Evolutionary conservation across 2,329 filamentous ascomycete genomes (phyloP), one percentile per base, ranked within the genome.

Genomic region (Alternaria atra): DNA sequence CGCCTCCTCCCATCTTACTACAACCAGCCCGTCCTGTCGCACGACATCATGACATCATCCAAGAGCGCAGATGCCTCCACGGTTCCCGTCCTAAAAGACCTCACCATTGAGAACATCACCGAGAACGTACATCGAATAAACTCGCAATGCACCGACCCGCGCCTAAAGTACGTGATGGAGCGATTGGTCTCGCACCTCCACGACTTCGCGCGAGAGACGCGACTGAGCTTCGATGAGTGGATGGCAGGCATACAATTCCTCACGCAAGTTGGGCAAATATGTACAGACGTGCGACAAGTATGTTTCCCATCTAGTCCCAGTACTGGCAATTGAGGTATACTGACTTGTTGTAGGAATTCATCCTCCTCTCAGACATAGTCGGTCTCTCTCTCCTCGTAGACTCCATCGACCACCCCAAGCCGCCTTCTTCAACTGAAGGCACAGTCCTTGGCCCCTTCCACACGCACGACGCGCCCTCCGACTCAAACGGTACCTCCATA

Each of bases 381-480:
- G 92, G 91, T 39, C 86, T 95, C 35, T 93, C 90, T 23, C 86
- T 94, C 60, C 87, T 95, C 4, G 89, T 95, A 67, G 91, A 95
- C 80, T 87, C 85, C 69, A 94, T 95, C 82, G 90, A 93, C 81
- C 91, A 94, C 80, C 92, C 92, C 27, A 94, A 93, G 76, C 91
- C 90, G 0, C 74, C 86, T 0, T 77, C 82, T 43, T 85, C 84
- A 29, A 95, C 92, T 27, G 91, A 94, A 77, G 91, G 91, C 59
- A 92, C 91, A 0, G 90, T 95, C 10, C 86, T 94, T 0, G 92
- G 92, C 0, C 92, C 92, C 37, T 94, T 94, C 82, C 91, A 94
- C 82, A 93, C 90, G 1, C 90, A 94, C 79, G 90, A 94, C 72
- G 91, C 91, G 7, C 83, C 88, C 6, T 69, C 78, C 7, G 79